These are phyloP conservation scores for Naematelia encephala DNA, from an alignment of 768 basidiomycete species.

Conservation along the genomic window DNA sequence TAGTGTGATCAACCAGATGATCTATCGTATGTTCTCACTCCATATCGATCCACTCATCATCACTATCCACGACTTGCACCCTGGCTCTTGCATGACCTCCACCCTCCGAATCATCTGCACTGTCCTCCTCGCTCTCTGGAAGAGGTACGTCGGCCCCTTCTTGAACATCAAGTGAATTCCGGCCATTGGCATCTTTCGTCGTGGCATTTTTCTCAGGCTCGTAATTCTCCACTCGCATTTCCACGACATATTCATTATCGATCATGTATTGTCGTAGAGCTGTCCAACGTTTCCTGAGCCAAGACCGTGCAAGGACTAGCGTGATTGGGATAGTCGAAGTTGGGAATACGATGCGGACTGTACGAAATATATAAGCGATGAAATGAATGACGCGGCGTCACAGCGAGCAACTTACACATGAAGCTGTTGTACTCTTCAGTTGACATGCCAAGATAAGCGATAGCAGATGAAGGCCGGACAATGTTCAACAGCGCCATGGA, in stretches of 20 bases:
- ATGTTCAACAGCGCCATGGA: neutral
- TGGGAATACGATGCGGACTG: neutral
- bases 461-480: neutral
- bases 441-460: neutral
- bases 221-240: slow-evolving; percentile 43
- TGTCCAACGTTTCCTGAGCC: neutral
- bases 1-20: too few species aligned
- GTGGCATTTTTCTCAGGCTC: slow-evolving; percentile 7
- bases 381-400: neutral
- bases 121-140: neutral
- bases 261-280: slow-evolving; percentile 24
- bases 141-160: neutral
- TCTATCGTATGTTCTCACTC: too few species aligned
- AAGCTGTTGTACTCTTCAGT: neutral
- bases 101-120: neutral
- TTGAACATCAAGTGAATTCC: too few species aligned
- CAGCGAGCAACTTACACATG: neutral
- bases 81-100: neutral
- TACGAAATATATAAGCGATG: neutral
- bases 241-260: slow-evolving; percentile 42
- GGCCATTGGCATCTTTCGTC: neutral
- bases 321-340: neutral
- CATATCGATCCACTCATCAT: neutral
- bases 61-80: neutral
- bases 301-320: neutral